phyloP scores from a whole-genome alignment of 2,329 filamentous ascomycete genomes.

The Fusarium goolgardi region DNA sequence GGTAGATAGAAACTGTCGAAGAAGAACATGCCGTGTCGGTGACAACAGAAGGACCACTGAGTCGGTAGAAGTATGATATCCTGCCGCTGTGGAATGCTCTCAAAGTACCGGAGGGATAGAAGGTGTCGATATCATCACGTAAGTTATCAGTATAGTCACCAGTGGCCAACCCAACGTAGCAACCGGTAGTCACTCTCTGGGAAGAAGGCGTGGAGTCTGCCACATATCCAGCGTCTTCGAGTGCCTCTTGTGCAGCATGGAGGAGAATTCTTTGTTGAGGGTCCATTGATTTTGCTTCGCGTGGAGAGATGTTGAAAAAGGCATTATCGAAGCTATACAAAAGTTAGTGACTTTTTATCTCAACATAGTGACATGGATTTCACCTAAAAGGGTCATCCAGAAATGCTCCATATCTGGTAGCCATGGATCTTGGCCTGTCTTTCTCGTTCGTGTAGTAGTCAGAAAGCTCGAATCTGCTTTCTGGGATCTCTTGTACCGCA shows the following conservation, averaged over 20 bases:
- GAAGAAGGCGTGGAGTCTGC: background rate
- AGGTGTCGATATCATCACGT: background rate
- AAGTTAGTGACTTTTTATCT: background rate
- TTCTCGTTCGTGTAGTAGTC: background rate
- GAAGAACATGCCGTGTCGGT: constrained; percentile 10
- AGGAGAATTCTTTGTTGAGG: background rate
- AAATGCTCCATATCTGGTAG: background rate
- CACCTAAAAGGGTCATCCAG: constrained; percentile 4
- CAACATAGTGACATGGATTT: background rate
- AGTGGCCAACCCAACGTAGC: background rate
- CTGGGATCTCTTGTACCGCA: background rate
- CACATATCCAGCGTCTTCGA: constrained; percentile 6
- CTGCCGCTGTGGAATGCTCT: constrained; percentile 4
- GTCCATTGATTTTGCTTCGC: constrained; percentile 7
- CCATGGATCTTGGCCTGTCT: background rate
- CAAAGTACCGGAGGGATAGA: background rate
- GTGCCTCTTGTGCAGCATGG: background rate
- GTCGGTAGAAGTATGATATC: constrained; percentile 3
- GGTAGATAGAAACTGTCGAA: background rate
- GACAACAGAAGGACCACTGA: constrained; percentile 1
- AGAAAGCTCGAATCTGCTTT: background rate
- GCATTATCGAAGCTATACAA: background rate
- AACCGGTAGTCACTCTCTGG: background rate
- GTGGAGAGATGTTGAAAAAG: constrained; percentile 11
- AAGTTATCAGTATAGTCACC: constrained; percentile 5